Evolutionary conservation across 768 basidiomycete genomes (phyloP), one percentile per base, ranked within the genome.

Genomic region (Russula sp.): DNA sequence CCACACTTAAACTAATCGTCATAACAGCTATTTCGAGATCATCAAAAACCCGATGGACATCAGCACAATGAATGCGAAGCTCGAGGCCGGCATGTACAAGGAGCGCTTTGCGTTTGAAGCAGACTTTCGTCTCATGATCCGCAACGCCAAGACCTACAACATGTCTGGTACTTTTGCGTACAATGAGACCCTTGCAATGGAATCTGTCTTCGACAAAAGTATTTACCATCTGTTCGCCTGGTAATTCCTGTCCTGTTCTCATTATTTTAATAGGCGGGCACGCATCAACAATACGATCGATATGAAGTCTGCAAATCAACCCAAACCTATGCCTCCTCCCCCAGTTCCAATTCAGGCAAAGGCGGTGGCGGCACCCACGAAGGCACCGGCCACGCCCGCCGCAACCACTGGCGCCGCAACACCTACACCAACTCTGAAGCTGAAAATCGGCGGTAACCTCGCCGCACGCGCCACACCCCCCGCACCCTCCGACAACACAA

Each of bases 21-120:
- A 30, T n/a, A 10, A 46, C 64, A 96, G 94, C 69, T 98, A 98
- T 74, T 93, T 94, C 71, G 87, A 90, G 59, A 77, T 94, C 63
- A 88, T 99, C 74, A 90, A 90, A 74, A 81, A 89, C 14, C 96
- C 97, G 0, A 98, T 99, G 92, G 97, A 99, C 72, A 79, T 98
- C 20, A 87, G 87, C 57, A 94, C 94, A 0, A 90, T 96, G 80
- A 79, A 81, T 30, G 89, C 89, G 42, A 98, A 96, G 73, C 77
- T 98, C 13, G 87, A 90, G 69, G 86, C 83, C 61, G 94, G 94
- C 7, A 83, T 88, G 75, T 98, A 98, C 77, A 82, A 85, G 65
- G 86, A 90, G 70, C 86, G 94, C 11, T 85, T 87, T 70, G 88
- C 81, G 16, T 96, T 98, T 73, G 87, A 88, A 67, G 79, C 82